These are phyloP conservation scores for Kernera saxatilis DNA, from an alignment of 345 rosid species.

Conservation along the genomic window DNA sequence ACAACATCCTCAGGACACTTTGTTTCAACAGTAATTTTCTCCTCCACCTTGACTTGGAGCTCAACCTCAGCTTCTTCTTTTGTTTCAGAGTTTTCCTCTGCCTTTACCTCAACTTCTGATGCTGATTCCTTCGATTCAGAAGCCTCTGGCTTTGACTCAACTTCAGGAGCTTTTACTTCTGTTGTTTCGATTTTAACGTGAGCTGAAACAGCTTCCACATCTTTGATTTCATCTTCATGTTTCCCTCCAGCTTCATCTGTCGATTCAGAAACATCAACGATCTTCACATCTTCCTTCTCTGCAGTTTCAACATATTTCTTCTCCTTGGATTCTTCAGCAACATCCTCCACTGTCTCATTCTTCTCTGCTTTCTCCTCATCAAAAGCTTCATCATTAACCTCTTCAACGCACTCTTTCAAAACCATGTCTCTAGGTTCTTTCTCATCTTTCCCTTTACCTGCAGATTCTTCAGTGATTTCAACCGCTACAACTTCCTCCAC, in stretches of 20 bases:
- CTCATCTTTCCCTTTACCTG: background rate
- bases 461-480: background rate
- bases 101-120: background rate
- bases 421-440: background rate
- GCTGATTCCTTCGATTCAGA: background rate
- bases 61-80: too few species aligned
- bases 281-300: background rate
- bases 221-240: background rate
- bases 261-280: background rate
- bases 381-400: background rate
- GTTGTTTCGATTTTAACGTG: background rate
- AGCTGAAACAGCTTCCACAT: background rate
- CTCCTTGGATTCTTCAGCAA: background rate
- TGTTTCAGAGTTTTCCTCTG: background rate
- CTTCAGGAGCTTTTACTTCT: background rate
- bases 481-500: background rate
- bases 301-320: background rate
- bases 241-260: background rate
- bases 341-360: conserved; percentile 12
- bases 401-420: background rate
- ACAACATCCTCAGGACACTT: background rate
- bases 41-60: background rate
- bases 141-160: too few species aligned
- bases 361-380: background rate
- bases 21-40: background rate